Conservation (phyloP, 1,284 basidiomycete genomes). For the Puccinia coronata region DNA sequence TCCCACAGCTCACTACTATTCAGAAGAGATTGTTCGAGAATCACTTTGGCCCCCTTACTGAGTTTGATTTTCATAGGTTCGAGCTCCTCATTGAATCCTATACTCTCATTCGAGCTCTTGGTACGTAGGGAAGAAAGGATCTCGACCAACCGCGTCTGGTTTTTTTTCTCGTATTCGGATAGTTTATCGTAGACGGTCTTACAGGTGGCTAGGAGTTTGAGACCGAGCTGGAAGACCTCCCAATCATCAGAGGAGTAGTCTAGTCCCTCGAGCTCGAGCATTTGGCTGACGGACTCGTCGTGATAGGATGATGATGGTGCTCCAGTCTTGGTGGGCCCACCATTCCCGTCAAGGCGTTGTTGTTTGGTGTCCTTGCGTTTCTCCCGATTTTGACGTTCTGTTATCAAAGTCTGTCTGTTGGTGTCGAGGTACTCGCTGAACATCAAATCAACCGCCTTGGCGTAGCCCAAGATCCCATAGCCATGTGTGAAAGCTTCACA, state of each 20-base stretch:
- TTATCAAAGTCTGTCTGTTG: slow-evolving; percentile 61
- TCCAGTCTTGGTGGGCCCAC: not conserved
- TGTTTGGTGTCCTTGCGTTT: not conserved
- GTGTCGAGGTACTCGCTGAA: slow-evolving; percentile 69
- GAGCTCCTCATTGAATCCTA: slow-evolving; percentile 57
- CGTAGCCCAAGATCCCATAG: slow-evolving; percentile 72
- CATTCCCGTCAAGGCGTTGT: not conserved
- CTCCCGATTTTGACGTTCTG: slow-evolving; percentile 48
- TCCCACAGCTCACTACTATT: slow-evolving; percentile 75
- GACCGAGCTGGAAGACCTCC: slow-evolving; percentile 74
- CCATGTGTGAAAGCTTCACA: slow-evolving; percentile 82
- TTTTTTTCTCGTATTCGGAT: slow-evolving; percentile 68
- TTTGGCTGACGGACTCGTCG: slow-evolving; percentile 48
- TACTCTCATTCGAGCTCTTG: slow-evolving; percentile 64
- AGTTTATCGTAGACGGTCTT: slow-evolving; percentile 71
- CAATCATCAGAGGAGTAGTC: slow-evolving; percentile 86
- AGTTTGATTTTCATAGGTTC: slow-evolving; percentile 66
- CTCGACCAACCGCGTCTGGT: slow-evolving; percentile 67
- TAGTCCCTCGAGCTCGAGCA: slow-evolving; percentile 63
- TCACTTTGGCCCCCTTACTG: slow-evolving; percentile 70
- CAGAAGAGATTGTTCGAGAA: slow-evolving; percentile 76
- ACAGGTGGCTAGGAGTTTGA: slow-evolving; percentile 79
- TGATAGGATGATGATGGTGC: slow-evolving; percentile 28
- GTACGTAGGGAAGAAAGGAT: slow-evolving; percentile 66
- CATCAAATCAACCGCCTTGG: slow-evolving; percentile 72